A percentile compares a stretch with the other conserved stretches of the same genome.
These are phyloP conservation scores for Myriosclerotinia curreyana DNA, from an alignment of 2,329 filamentous ascomycete genomes.

Conservation along the genomic window DNA sequence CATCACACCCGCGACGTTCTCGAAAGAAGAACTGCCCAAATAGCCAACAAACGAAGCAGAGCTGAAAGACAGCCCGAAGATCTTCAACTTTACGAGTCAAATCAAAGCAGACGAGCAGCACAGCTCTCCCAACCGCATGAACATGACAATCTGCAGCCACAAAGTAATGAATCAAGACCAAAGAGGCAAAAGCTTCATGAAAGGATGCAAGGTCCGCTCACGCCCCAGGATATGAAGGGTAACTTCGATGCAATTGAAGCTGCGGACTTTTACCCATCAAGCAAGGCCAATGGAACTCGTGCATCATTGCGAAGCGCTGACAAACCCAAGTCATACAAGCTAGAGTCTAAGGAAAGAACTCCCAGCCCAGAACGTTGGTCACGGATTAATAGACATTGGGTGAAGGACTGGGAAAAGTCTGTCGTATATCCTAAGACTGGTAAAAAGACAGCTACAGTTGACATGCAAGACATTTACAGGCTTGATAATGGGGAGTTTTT, in stretches of 20 bases:
- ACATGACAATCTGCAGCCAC: neutral
- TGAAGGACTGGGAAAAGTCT: slow-evolving; percentile 52
- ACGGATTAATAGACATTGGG: slow-evolving; percentile 50
- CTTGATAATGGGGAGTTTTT: slow-evolving; percentile 82
- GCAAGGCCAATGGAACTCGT: slow-evolving; percentile 16
- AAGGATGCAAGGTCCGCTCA: neutral
- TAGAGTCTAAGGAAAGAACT: slow-evolving; percentile 13
- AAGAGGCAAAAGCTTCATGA: slow-evolving; percentile 13
- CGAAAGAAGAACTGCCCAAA: neutral
- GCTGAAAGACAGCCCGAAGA: neutral
- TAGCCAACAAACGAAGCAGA: neutral
- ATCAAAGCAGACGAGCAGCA: neutral
- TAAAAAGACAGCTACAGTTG: slow-evolving; percentile 61
- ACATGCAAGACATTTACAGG: slow-evolving; percentile 68
- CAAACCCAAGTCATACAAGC: neutral
- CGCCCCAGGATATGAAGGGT: neutral
- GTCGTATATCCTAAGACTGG: slow-evolving; percentile 60
- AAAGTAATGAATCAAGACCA: neutral
- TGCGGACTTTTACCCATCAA: slow-evolving; percentile 12
- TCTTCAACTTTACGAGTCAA: neutral
- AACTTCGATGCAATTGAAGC: neutral
- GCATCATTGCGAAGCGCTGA: slow-evolving; percentile 24
- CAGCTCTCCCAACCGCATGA: neutral
- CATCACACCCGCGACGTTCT: neutral
- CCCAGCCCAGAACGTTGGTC: slow-evolving; percentile 48